Conservation (phyloP, 2,329 filamentous ascomycete genomes). For the Penicillium sp. region DNA sequence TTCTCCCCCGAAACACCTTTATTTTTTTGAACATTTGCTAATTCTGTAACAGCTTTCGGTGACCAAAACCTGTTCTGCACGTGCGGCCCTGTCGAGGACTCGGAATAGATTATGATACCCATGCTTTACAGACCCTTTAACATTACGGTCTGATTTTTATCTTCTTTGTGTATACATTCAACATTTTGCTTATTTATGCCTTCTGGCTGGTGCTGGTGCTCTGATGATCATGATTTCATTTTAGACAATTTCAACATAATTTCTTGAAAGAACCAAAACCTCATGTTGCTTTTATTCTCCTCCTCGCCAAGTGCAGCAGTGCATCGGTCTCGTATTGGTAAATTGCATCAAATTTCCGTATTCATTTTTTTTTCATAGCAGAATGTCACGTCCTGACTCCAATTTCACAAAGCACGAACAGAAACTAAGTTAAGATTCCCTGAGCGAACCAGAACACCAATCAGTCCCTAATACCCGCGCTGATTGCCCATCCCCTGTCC, state of each 20-base stretch:
- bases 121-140: slow-evolving; percentile 19
- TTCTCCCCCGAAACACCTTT: background rate
- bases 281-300: too few species aligned
- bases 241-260: background rate
- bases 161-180: slow-evolving; percentile 31
- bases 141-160: slow-evolving; percentile 4
- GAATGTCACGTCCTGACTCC: too few species aligned
- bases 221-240: background rate
- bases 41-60: slow-evolving; percentile 65
- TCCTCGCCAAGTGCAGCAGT: too few species aligned
- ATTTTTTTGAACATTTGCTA: slow-evolving; percentile 19
- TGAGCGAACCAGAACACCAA: too few species aligned
- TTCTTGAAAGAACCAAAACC: background rate
- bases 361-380: too few species aligned
- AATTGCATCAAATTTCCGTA: too few species aligned
- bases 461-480: too few species aligned
- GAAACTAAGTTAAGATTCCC: too few species aligned
- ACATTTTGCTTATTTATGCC: slow-evolving; percentile 22
- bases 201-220: background rate
- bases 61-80: slow-evolving; percentile 94
- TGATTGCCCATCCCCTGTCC: too few species aligned
- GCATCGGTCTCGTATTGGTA: too few species aligned
- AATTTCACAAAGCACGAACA: too few species aligned
- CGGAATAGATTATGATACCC: slow-evolving; percentile 43
- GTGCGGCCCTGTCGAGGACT: slow-evolving; percentile 75